Conservation (phyloP, 1,139 yeast species). For the Candida sanyaensis region DNA sequence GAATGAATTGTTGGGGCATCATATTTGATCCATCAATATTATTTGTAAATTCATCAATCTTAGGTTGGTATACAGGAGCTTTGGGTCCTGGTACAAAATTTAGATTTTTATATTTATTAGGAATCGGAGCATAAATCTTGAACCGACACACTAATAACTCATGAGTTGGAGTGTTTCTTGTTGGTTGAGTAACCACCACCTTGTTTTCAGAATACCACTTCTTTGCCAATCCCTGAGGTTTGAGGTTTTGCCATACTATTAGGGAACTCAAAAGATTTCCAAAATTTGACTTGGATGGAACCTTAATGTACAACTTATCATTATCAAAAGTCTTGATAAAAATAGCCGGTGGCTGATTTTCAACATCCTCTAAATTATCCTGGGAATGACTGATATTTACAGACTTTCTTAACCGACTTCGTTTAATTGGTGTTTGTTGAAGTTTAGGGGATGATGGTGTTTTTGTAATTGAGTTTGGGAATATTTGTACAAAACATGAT, state of each 20-base stretch:
- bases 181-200: conserved; percentile 21
- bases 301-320: conserved; percentile 48
- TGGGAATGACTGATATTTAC: not conserved
- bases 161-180: conserved; percentile 22
- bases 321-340: conserved; percentile 49
- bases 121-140: conserved; percentile 64
- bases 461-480: conserved; percentile 20
- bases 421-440: conserved; percentile 8
- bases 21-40: conserved; percentile 4
- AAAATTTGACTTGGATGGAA: conserved; percentile 46
- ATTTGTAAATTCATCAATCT: conserved; percentile 14
- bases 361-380: conserved; percentile 1
- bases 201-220: conserved; percentile 55
- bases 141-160: conserved; percentile 64
- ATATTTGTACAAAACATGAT: conserved; percentile 43
- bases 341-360: conserved; percentile 44
- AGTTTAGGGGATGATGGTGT: not conserved
- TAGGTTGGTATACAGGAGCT: conserved; percentile 46
- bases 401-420: not conserved
- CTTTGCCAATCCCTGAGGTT: conserved; percentile 57
- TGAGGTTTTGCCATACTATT: conserved; percentile 65
- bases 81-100: conserved; percentile 44
- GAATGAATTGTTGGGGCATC: conserved; percentile 4
- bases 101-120: conserved; percentile 42
- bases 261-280: conserved; percentile 51